phyloP scores from a whole-genome alignment of 768 basidiomycete species.

The Boletus subcaerulescens region DNA sequence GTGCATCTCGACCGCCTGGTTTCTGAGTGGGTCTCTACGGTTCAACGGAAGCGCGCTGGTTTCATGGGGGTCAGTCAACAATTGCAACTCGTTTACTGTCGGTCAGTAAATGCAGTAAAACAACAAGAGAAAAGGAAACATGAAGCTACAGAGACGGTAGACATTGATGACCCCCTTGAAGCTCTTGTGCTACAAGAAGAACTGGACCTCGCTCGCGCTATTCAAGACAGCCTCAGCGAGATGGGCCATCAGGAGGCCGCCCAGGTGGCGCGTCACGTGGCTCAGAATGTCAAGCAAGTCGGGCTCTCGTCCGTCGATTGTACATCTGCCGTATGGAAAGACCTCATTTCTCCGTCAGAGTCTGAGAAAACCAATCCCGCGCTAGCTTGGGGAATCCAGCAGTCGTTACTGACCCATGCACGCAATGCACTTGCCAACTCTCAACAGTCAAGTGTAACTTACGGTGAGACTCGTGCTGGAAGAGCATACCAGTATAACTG shows the following conservation, averaged over 20 bases:
- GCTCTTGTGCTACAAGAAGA: slow-evolving; percentile 35
- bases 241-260: slow-evolving; percentile 2
- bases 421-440: neutral
- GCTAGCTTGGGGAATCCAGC: slow-evolving; percentile 32
- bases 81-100: slow-evolving; percentile 43
- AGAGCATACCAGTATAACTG: neutral
- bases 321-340: slow-evolving; percentile 7
- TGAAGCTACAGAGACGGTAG: neutral
- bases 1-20: slow-evolving; percentile 33
- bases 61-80: slow-evolving; percentile 33
- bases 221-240: slow-evolving; percentile 44
- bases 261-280: slow-evolving; percentile 4
- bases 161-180: slow-evolving; percentile 12
- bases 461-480: slow-evolving; percentile 9
- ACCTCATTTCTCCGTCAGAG: slow-evolving; percentile 4
- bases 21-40: slow-evolving; percentile 30
- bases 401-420: slow-evolving; percentile 23
- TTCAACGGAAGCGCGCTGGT: slow-evolving; percentile 20
- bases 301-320: slow-evolving; percentile 1
- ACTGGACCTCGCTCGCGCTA: slow-evolving; percentile 42
- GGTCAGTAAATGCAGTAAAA: slow-evolving; percentile 5
- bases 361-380: slow-evolving; percentile 12
- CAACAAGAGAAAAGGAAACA: neutral
- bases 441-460: neutral
- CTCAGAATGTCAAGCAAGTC: slow-evolving; percentile 4